phyloP scores from a whole-genome alignment of 257 asterid genomes.

The Solanum virginianum region DNA sequence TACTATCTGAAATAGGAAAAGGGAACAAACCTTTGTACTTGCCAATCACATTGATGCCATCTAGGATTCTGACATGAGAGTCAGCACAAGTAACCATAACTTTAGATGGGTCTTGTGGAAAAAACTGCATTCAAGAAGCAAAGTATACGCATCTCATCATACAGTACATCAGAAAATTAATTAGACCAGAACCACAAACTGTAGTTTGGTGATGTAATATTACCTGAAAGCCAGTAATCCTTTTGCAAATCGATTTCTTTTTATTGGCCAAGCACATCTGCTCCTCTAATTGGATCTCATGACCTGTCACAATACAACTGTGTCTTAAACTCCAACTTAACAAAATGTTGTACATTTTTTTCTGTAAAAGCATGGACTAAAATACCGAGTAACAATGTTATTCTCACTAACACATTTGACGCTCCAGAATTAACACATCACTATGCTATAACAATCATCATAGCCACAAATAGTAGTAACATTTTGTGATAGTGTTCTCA shows the following conservation, averaged over 20 bases:
- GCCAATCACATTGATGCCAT: conserved; percentile 40
- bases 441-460: not conserved
- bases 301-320: conserved; percentile 28
- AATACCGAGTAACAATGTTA: not conserved
- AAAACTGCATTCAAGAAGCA: conserved; percentile 41
- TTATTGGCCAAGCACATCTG: conserved; percentile 52
- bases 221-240: conserved; percentile 92
- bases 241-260: conserved; percentile 73
- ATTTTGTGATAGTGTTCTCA: not conserved
- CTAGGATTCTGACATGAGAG: conserved; percentile 65
- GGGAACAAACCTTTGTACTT: conserved; percentile 61
- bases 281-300: conserved; percentile 53
- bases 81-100: conserved; percentile 77
- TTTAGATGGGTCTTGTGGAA: conserved; percentile 59
- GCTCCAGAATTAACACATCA: not conserved
- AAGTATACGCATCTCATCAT: not conserved
- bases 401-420: not conserved
- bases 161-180: not conserved
- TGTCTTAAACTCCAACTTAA: not conserved
- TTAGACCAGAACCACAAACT: not conserved
- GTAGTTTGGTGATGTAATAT: conserved; percentile 1
- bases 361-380: not conserved
- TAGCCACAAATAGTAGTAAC: not conserved
- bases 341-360: not conserved
- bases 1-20: not conserved